A percentile compares a stretch with the other conserved stretches of the same genome.
phyloP scores from a whole-genome alignment of 2,329 filamentous ascomycete species.

The Talaromyces albobiverticillius region DNA sequence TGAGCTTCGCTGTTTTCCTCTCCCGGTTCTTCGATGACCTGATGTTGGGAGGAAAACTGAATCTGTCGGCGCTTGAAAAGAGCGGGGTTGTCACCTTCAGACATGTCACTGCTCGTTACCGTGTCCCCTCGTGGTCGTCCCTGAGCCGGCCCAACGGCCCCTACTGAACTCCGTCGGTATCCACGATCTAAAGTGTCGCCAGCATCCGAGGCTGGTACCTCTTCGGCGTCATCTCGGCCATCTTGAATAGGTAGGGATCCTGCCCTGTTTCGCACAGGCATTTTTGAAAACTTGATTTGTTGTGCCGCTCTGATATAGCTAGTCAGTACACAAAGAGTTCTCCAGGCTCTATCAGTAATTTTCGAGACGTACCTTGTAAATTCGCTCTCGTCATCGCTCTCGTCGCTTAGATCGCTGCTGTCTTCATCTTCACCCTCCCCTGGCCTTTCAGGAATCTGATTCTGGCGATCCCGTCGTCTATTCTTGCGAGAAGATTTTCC shows the following conservation, averaged over 20 bases:
- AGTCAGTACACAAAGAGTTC: slow-evolving; percentile 18
- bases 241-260: slow-evolving; percentile 81
- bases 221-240: slow-evolving; percentile 43
- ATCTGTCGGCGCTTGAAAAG: slow-evolving; percentile 54
- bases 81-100: slow-evolving; percentile 59
- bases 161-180: slow-evolving; percentile 55
- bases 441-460: slow-evolving; percentile 52
- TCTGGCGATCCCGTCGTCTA: slow-evolving; percentile 38
- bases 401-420: slow-evolving; percentile 64
- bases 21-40: slow-evolving; percentile 33
- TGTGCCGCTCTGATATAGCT: slow-evolving; percentile 63
- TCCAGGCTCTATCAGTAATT: not conserved
- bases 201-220: slow-evolving; percentile 57
- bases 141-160: slow-evolving; percentile 53
- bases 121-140: slow-evolving; percentile 59
- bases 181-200: slow-evolving; percentile 46
- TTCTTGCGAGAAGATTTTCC: slow-evolving; percentile 29
- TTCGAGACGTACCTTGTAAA: slow-evolving; percentile 29
- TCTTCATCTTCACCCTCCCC: slow-evolving; percentile 60
- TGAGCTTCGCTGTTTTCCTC: slow-evolving; percentile 25
- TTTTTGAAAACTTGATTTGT: slow-evolving; percentile 93
- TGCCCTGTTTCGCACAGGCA: slow-evolving; percentile 81
- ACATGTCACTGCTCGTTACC: slow-evolving; percentile 64
- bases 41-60: slow-evolving; percentile 40
- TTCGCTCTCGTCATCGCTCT: slow-evolving; percentile 63